Evolutionary conservation across 805 yeast genomes (phyloP).

Genomic region (Candida oleophila): DNA sequence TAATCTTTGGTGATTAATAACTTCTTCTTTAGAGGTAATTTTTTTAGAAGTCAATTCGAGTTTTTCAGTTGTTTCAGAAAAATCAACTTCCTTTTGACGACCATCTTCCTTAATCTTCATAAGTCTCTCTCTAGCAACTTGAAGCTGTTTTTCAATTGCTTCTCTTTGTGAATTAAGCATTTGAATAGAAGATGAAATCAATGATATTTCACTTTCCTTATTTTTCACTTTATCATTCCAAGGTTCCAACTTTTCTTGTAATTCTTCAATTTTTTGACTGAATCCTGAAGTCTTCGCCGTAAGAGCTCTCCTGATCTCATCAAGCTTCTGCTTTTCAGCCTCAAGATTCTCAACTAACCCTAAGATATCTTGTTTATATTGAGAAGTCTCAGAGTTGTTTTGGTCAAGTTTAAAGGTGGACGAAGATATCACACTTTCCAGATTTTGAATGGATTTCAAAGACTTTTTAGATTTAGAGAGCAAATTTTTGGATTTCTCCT

Average conservation of each 20-base stretch:
- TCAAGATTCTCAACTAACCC: conserved; percentile 46
- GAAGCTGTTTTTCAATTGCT: conserved; percentile 44
- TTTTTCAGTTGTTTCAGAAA: conserved; percentile 47
- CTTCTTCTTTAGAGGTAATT: conserved; percentile 56
- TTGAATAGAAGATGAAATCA: conserved; percentile 65
- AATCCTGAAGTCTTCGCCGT: conserved; percentile 72
- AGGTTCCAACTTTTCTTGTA: conserved; percentile 74
- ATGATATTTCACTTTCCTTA: conserved; percentile 60
- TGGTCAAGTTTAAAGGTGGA: conserved; percentile 47
- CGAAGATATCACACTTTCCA: conserved; percentile 44
- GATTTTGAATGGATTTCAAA: conserved; percentile 50
- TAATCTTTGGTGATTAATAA: conserved; percentile 47
- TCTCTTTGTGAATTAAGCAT: conserved; percentile 50
- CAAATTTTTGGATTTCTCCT: conserved; percentile 73
- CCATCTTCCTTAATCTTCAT: conserved; percentile 48
- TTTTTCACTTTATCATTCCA: conserved; percentile 70
- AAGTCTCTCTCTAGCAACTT: conserved; percentile 43
- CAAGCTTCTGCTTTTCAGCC: conserved; percentile 56
- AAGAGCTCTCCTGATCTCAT: conserved; percentile 61
- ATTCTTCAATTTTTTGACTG: conserved; percentile 59
- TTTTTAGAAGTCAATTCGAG: conserved; percentile 51
- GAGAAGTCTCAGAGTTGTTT: conserved; percentile 43
- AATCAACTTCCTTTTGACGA: conserved; percentile 46
- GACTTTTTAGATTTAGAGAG: conserved; percentile 58
- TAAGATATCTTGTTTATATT: conserved; percentile 44